Evolutionary conservation across 257 asterid genomes (phyloP), one percentile per base, ranked within the genome.

Genomic region (Ilex aquifolium): DNA sequence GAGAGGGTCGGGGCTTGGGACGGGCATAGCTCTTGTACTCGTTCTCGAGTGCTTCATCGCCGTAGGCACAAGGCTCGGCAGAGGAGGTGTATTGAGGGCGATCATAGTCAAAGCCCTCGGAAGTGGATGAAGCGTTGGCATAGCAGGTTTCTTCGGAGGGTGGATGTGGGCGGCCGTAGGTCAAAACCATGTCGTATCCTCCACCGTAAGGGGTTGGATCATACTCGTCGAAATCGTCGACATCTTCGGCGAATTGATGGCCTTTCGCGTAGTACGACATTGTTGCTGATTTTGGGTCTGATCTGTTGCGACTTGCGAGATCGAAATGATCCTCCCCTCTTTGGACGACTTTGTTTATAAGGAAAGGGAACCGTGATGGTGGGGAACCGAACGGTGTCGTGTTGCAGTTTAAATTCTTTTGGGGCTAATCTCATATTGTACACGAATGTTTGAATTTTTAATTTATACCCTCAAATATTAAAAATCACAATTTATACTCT

Each of bases 161-260:
- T 0, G 84, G 85, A 66, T 83, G 82, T 7, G 90, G 80, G 42
- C 91, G 93, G 60, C 99, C 99, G 73, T 85, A 92, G 46, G 85
- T 83, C 57, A 82, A 15, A 4, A 66, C 14, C 48, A 87, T 82
- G 80, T 89, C 87, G 79, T 89, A 92, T 31, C 97, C 97, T 13
- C 99, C 99, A 32, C 85, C 85, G 74, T 89, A 92, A 1, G 97
- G 99, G 64, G 95, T 85, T 58, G 95, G 62, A 59, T 92, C 99
- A 75, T 68, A 89, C 73, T 89, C 97, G 48, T 87, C 89, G 77
- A 85, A 92, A 72, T 85, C 95, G 62, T 76, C 86, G 40, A 78
- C 85, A 16, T 79, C 87, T 51, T 88, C 89, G 62, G 46, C 82
- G 64, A 69, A 76, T 31, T 58, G 83, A 79, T 84, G 88, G 71